A percentile compares a stretch with the other conserved stretches of the same genome.
Evolutionary conservation across 768 basidiomycete species (phyloP).

Genomic region (Hypsizygus marmoreus): DNA sequence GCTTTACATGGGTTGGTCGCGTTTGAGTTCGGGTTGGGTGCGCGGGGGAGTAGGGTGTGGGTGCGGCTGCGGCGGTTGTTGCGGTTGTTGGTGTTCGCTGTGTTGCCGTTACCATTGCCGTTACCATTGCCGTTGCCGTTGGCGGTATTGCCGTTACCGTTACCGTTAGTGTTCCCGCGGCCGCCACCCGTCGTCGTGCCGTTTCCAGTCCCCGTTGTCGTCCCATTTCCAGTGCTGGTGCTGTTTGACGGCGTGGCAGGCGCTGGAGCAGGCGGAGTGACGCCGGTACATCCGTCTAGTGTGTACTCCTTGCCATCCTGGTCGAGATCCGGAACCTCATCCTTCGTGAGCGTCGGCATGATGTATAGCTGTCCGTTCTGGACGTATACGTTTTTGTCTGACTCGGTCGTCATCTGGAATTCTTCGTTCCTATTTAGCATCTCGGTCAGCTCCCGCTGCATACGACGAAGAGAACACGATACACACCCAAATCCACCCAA

Average conservation of each 20-base stretch:
- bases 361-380: constrained; percentile 74
- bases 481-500: constrained; percentile 74
- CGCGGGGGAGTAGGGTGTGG: not conserved
- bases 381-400: constrained; percentile 65
- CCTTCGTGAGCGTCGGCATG: constrained; percentile 76
- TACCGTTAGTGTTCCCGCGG: not conserved
- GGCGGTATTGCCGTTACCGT: not conserved
- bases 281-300: constrained; percentile 63
- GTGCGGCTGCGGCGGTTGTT: not conserved
- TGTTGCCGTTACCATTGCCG: not conserved
- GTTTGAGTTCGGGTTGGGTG: constrained; percentile 24
- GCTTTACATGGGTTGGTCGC: constrained; percentile 43
- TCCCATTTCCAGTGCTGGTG: not conserved
- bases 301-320: constrained; percentile 66
- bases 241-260: not conserved
- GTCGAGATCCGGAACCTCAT: constrained; percentile 47
- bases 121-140: not conserved
- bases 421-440: constrained; percentile 53
- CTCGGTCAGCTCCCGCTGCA: constrained; percentile 4
- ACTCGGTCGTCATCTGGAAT: constrained; percentile 77
- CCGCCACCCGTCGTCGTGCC: constrained; percentile 13
- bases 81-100: not conserved
- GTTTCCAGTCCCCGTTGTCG: not conserved
- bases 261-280: constrained; percentile 1
- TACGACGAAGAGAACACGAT: constrained; percentile 6